A percentile compares a stretch with the other conserved stretches of the same genome.
Evolutionary conservation across 2,329 filamentous ascomycete genomes (phyloP).

Genomic region (Colletotrichum endophyticum): DNA sequence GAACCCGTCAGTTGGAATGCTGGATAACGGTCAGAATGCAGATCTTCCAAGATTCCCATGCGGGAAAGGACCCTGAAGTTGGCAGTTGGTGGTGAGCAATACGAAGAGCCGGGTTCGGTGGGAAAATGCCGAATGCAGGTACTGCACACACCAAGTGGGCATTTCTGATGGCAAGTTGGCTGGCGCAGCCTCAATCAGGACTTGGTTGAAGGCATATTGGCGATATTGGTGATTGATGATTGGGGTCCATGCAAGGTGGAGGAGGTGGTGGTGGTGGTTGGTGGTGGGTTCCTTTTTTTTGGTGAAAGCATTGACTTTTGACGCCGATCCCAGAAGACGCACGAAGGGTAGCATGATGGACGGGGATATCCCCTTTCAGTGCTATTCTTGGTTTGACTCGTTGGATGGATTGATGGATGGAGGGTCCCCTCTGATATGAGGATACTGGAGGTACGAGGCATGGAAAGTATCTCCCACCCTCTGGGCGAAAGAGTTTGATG

Average conservation of each 20-base stretch:
- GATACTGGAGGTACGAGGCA: conserved; percentile 3
- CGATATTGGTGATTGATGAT: background rate
- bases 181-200: background rate
- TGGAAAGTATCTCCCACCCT: background rate
- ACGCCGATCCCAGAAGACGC: background rate
- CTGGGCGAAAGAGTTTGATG: background rate
- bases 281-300: background rate
- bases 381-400: background rate
- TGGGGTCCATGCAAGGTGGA: background rate
- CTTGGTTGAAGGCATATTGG: background rate
- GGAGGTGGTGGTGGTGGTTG: background rate
- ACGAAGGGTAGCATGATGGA: background rate
- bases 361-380: background rate
- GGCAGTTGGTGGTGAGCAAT: conserved; percentile 8
- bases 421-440: background rate
- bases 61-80: conserved; percentile 6
- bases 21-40: conserved; percentile 2
- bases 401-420: background rate
- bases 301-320: background rate
- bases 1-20: conserved; percentile 13
- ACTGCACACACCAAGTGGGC: background rate
- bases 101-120: conserved; percentile 2
- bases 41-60: conserved; percentile 21
- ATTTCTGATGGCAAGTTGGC: background rate
- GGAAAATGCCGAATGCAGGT: conserved; percentile 17